Evolutionary conservation across 129 eudicot species (phyloP), one percentile per base, ranked within the genome.

Genomic region (Artemisia argyi): DNA sequence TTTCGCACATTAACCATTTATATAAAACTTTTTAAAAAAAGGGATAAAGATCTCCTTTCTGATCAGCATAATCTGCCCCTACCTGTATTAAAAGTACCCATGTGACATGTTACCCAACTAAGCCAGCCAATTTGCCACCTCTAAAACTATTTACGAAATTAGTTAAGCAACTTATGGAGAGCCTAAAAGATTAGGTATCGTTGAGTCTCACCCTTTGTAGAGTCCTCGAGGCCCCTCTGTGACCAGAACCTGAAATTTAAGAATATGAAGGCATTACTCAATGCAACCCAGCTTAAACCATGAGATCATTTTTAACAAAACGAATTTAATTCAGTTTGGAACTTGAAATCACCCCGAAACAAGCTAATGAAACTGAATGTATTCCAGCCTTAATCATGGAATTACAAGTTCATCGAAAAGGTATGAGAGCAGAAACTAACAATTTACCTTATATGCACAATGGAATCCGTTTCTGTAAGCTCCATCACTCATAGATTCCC

Each of bases 161-260:
- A 20, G 22, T 20, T 20, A 20, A 12, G 7, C 3, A 46, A 15
- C 22, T 19, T 49, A 49, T 49, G 15, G 39, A 14, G 49, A 52
- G 51, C 30, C 32, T 3, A 28, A 28, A 15, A 7, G 74, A 24
- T 24, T 2, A 2, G 26, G 26, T 44, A 48, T 9, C 44, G 17
- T 30, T 35, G 49, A 3, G 77, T 73, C 93, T 88, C 81, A 89
- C 97, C 97, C 97, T 85, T 92, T 89, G 83, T 88, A 92, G 17
- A 92, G 91, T 75, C 93, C 97, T 15, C 83, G 85, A 66, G 91
- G 91, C 72, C 97, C 97, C 83, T 92, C 97, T 17, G 87, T 86
- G 20, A 54, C 68, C 71, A 88, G 72, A 54, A 92, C 94, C 97
- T 92, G 83, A 35, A 80, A 79, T 70, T 48, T 48, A 72, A 73